Base-by-base conservation (phyloP, 495 filamentous ascomycete species). In the Antarctomyces pellizariae region DNA sequence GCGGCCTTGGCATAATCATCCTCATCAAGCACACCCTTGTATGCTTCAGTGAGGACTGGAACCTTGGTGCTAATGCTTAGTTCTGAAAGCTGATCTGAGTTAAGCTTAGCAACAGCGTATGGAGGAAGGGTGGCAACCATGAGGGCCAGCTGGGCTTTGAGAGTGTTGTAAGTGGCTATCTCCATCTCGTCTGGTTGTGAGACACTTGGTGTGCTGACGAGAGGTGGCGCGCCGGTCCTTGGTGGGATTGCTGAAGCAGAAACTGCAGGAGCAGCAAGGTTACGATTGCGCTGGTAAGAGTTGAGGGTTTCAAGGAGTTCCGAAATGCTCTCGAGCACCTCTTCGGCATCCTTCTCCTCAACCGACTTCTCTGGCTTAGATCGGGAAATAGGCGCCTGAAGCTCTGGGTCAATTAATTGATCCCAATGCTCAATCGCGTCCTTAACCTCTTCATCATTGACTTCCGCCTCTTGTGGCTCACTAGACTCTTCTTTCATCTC, bases 231-330 rank as follows among this genome's bases (percentile, higher is more conserved):
- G 49, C 21, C 58, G 41, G 39, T 54, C 47, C 42, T 53, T 53
- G 15, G 52, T 52, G 21, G 51, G n/a, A n/a, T n/a, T n/a, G n/a
- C n/a, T n/a, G n/a, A n/a, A n/a, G n/a, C n/a, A n/a, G n/a, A n/a
- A n/a, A n/a, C n/a, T n/a, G 49, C 37, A 10, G 49, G 53, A 6
- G 75, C 36, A 3, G 56, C 72, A 16, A 71, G 55, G 31, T 73
- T 79, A 23, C 80, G 72, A 34, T 79, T 77, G 22, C 69, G 70
- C 46, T 91, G 83, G 41, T 80, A 76, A 0, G 83, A 93, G 31
- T 74, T 63, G 11, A 93, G 54, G 1, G 77, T 83, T 37, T 89
- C 71, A 13, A 93, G 59, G 29, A 89, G 45, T 25, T 89, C 75
- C 5, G 78, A 82, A 13, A 93, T 66, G 16, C 83, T 75, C 12